Evolutionary conservation across 768 basidiomycete species (phyloP).

Genomic region (Baorangia bicolor): DNA sequence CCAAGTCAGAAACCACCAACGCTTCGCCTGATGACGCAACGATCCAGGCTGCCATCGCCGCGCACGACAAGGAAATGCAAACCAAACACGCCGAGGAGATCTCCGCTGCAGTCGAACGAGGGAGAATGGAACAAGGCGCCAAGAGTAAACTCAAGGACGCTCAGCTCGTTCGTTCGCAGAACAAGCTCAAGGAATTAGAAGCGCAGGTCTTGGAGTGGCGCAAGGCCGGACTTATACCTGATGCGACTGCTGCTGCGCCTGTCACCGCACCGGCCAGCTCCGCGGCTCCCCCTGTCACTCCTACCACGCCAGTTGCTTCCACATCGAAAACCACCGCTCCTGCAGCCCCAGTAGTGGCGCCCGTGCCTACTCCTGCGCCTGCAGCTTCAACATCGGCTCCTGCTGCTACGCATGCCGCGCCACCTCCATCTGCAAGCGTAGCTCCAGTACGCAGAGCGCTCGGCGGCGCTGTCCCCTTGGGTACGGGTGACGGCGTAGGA

Average conservation of each 20-base stretch:
- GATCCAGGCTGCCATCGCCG: slow-evolving; percentile 47
- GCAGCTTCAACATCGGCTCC: slow-evolving; percentile 17
- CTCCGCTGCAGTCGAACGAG: slow-evolving; percentile 63
- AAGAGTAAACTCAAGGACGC: slow-evolving; percentile 71
- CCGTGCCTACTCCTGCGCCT: background rate
- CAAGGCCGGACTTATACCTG: slow-evolving; percentile 48
- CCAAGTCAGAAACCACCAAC: slow-evolving; percentile 35
- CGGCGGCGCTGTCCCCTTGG: slow-evolving; percentile 29
- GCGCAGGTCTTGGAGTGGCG: slow-evolving; percentile 58
- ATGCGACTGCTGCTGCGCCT: slow-evolving; percentile 29
- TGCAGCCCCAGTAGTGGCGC: slow-evolving; percentile 14
- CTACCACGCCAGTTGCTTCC: slow-evolving; percentile 31
- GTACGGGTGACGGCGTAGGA: slow-evolving; percentile 22
- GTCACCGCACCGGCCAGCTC: slow-evolving; percentile 11
- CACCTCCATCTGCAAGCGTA: slow-evolving; percentile 26
- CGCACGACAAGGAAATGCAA: slow-evolving; percentile 47
- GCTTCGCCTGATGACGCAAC: slow-evolving; percentile 32
- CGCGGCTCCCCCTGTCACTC: slow-evolving; percentile 21
- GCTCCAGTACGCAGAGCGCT: slow-evolving; percentile 33
- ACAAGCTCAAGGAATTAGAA: slow-evolving; percentile 67
- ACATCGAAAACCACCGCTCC: slow-evolving; percentile 12
- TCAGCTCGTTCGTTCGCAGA: slow-evolving; percentile 61
- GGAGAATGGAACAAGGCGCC: slow-evolving; percentile 58
- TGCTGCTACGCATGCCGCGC: slow-evolving; percentile 19
- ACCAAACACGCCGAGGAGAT: slow-evolving; percentile 55